Evolutionary conservation across 2,329 filamentous ascomycete genomes (phyloP), one percentile per base, ranked within the genome.

Genomic region (Botrytis sinoallii): DNA sequence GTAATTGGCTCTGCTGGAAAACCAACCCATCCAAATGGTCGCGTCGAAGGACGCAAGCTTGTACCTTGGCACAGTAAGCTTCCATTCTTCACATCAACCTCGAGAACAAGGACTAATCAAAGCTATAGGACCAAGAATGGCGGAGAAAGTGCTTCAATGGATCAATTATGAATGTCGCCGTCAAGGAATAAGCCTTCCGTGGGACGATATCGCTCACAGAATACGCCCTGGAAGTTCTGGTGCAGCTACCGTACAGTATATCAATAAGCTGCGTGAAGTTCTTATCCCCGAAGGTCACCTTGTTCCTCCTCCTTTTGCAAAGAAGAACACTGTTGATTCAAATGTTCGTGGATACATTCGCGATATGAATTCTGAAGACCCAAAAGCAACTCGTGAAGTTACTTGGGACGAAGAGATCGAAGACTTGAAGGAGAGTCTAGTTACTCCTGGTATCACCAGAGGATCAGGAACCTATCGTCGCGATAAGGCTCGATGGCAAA

Each of bases 11-110:
- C 71, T 3, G n/a, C 64, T 8, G 52, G 46, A 9, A 72, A 72
- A 22, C 25, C 46, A 3, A 72, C 70, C 9, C 74, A 78, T 67
- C 74, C 75, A 40, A 83, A 83, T 70, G 82, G 82, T 59, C 81
- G 82, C 38, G 70, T 74, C 2, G 65, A 75, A 12, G 84, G 84
- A 14, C 82, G 85, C 10, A 82, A 80, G 42, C 77, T 86, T 3
- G 83, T 86, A 40, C 78, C 80, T 40, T 86, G 85, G 85, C 80
- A 79, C n/a, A 82, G 84, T 85, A 80, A 81, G 84, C 80, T 8
- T 40, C 22, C 1, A 18, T 10, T 9, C 4, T 59, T 52, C 29
- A 8, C 18, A 48, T 25, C 18, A 16, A 4, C 16, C 25, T 64
- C 29, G 25, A 55, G 14, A 9, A 46, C 18, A 64, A 55, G 9